Base-by-base conservation (phyloP, 306 rosid species). In the Myrica gale region DNA sequence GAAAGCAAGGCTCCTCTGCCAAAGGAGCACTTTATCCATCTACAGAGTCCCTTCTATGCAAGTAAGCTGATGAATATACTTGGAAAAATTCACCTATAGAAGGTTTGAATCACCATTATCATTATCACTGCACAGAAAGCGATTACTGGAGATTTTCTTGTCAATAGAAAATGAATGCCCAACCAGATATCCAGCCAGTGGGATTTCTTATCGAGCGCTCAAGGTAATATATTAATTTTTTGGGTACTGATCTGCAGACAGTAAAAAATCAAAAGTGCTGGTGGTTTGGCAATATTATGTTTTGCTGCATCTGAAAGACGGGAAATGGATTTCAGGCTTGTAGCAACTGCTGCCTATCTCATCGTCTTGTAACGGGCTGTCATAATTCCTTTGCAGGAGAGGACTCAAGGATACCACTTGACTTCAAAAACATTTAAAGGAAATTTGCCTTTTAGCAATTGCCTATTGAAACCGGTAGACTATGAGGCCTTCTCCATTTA, bases 1-100 rank as follows among this genome's bases (percentile, higher is more conserved):
- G 98, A 86, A 94, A 92, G 90, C 98, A 94, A 87, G 97, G 98
- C 17, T 73, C 95, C 20, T 89, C 97, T 32, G 80, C 92, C 63
- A 95, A 88, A 90, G 99, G 97, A 61, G 93, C 99, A 32, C 80
- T 74, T 61, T 92, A 58, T 74, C 93, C 93, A 0, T 89, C 97
- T 0, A 74, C 97, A 0, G 92, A 92, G 86, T 89, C 97, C 68
- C 87, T 88, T 61, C 81, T 95, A 81, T 95, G 97, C 99, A 95
- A 95, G 97, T 92, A 87, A 83, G 91, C 79, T 4, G 9, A 41
- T 70, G 42, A 61, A 6, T 11, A 9, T 72, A 42, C 5, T 20
- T 12, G 20, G 47, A 47, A 19, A 51, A 20, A 69, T 61, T 52
- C 72, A n/a, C 61, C 23, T 72, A 26, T 71, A 20, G 69, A 65